Percentiles rank a stretch among this genome's conserved stretches.
Conservation (phyloP, 441 rosid genomes). For the Geranium incanum region DNA sequence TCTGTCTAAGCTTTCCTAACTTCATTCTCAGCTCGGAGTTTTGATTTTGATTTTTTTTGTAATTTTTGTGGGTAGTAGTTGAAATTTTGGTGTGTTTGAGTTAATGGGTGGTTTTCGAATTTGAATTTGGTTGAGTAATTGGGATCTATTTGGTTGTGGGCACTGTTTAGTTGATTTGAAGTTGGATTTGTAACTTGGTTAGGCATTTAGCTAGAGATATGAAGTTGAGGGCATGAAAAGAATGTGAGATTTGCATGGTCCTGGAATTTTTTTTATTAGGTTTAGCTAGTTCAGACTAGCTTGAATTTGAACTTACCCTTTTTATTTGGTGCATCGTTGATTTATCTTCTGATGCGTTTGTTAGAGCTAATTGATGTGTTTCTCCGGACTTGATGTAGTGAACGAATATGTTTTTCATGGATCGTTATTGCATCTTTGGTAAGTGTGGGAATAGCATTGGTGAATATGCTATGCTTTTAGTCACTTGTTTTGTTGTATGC, state of each 20-base stretch:
- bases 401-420: neutral
- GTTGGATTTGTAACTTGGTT: too few relatives aligned
- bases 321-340: too few relatives aligned
- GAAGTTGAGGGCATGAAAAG: too few relatives aligned
- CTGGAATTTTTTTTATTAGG: too few relatives aligned
- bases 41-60: too few relatives aligned
- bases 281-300: too few relatives aligned
- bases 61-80: neutral
- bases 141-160: neutral
- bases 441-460: neutral
- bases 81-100: neutral
- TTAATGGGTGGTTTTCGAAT: neutral
- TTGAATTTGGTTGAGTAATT: too few relatives aligned
- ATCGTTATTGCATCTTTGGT: neutral
- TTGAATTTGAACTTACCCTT: too few relatives aligned
- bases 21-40: neutral
- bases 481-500: neutral
- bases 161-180: too few relatives aligned
- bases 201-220: too few relatives aligned
- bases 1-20: slow-evolving; percentile 7
- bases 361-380: neutral
- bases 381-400: neutral
- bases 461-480: neutral
- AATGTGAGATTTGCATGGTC: too few relatives aligned
- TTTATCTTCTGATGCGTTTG: too few relatives aligned